Conservation (phyloP, 1,284 basidiomycete genomes). For the Ceratobasidium sp. region DNA sequence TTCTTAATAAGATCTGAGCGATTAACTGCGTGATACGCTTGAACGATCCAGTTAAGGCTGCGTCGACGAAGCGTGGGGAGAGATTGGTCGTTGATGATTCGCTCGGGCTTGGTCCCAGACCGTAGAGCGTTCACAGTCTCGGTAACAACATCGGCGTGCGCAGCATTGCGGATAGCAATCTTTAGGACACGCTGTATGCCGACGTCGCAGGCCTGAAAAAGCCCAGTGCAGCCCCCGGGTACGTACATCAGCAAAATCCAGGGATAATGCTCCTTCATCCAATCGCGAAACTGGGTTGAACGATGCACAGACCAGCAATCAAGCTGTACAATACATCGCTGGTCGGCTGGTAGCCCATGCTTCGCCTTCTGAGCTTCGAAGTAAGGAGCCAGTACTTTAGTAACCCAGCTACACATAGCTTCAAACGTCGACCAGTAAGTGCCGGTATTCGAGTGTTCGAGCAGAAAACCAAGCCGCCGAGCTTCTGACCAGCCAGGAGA, state of each 20-base stretch:
- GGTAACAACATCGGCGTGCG: constrained; percentile 51
- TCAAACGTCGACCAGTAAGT: constrained; percentile 58
- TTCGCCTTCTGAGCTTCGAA: constrained; percentile 48
- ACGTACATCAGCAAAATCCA: constrained; percentile 48
- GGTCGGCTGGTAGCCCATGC: constrained; percentile 15
- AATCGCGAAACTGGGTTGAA: constrained; percentile 52
- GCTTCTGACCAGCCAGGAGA: constrained; percentile 46
- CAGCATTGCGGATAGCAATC: constrained; percentile 48
- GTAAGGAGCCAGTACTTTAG: constrained; percentile 54
- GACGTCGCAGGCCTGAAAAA: constrained; percentile 53
- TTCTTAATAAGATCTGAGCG: background rate
- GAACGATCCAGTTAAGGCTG: constrained; percentile 6
- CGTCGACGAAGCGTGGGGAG: constrained; percentile 13
- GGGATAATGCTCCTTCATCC: constrained; percentile 48
- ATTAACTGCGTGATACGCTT: constrained; percentile 27
- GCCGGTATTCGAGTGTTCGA: constrained; percentile 50
- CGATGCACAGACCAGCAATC: constrained; percentile 58
- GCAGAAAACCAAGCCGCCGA: constrained; percentile 49
- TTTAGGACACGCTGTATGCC: constrained; percentile 53
- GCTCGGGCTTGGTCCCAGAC: background rate
- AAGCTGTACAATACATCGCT: constrained; percentile 49
- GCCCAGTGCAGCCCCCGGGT: constrained; percentile 47
- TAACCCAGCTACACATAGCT: constrained; percentile 54
- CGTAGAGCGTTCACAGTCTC: constrained; percentile 46
- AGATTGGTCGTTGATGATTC: background rate